Base-by-base conservation (phyloP, 768 basidiomycete species). In the Gloeostereum incarnatum region DNA sequence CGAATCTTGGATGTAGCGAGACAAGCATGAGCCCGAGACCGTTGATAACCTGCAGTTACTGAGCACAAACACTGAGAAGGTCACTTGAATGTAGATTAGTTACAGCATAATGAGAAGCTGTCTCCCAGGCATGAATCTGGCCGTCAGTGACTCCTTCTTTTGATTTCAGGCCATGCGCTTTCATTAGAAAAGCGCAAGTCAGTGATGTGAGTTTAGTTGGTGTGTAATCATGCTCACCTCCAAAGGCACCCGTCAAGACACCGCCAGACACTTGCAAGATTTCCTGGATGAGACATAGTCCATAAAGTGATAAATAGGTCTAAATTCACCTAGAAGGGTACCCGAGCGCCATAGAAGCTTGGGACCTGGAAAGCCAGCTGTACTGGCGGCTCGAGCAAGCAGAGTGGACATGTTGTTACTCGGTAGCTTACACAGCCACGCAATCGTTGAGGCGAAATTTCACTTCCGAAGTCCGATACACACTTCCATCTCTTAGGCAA, bases 201-300 rank as follows among this genome's bases (percentile, higher is more conserved):
- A 36, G 8, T 18, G 21, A 18, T 29, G 14, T 29, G 21, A 21
- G 20, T 9, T 22, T 7, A 10, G 6, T 6, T 22, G 16, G 7
- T 7, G 13, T 23, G 5, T n/a, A 37, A 38, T 18, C 35, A 13
- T 13, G 44, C 53, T 38, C 35, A 63, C 64, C 59, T 46, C 83
- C 83, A 54, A 84, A 82, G 32, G 81, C 82, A 6, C 78, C 79
- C 20, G 73, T 53, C 19, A 74, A 43, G 46, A 81, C 71, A 23
- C 82, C 81, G 32, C 54, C 36, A 8, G 69, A 54, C 20, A 62
- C 69, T 62, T 53, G n/a, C 24, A n/a, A n/a, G n/a, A n/a, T n/a
- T n/a, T n/a, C n/a, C n/a, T n/a, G n/a, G n/a, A n/a, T n/a, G n/a
- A n/a, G n/a, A n/a, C n/a, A n/a, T n/a, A n/a, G n/a, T n/a, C n/a